These are phyloP conservation scores for Mortierella sp. DNA, from an alignment of 371 early-diverging fungal species.

Conservation along the genomic window DNA sequence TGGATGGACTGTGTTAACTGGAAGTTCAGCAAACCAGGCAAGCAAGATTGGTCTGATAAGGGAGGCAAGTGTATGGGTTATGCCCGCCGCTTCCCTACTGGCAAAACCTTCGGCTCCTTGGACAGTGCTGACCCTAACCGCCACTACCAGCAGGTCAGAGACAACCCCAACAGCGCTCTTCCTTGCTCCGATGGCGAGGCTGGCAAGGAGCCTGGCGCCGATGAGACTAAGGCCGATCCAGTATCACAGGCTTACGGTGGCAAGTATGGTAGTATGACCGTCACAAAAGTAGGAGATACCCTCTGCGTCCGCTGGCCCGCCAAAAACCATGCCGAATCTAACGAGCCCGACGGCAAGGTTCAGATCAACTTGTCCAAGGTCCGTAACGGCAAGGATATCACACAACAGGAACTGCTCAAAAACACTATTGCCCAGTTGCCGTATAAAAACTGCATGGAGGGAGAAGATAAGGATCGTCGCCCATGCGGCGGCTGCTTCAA, in stretches of 20 bases:
- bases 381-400: conserved; percentile 11
- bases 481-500: conserved; percentile 48
- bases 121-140: conserved; percentile 27
- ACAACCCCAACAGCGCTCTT: conserved; percentile 19
- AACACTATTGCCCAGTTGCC: conserved; percentile 23
- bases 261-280: conserved; percentile 35
- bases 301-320: conserved; percentile 49
- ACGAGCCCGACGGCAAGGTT: conserved; percentile 20
- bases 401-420: conserved; percentile 21
- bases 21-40: conserved; percentile 30
- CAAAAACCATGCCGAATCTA: conserved; percentile 39
- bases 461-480: background rate
- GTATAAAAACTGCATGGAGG: conserved; percentile 28
- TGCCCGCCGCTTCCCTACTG: conserved; percentile 34
- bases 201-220: conserved; percentile 27
- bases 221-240: conserved; percentile 35
- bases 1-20: conserved; percentile 44
- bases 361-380: conserved; percentile 34
- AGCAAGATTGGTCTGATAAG: conserved; percentile 26
- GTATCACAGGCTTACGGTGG: conserved; percentile 23
- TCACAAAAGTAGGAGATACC: conserved; percentile 22
- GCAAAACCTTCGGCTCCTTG: conserved; percentile 25
- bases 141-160: conserved; percentile 32
- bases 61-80: conserved; percentile 31
- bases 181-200: conserved; percentile 28